Conservation (phyloP, 192 early-diverging fungal genomes). For the Entomortierella parvispora region DNA sequence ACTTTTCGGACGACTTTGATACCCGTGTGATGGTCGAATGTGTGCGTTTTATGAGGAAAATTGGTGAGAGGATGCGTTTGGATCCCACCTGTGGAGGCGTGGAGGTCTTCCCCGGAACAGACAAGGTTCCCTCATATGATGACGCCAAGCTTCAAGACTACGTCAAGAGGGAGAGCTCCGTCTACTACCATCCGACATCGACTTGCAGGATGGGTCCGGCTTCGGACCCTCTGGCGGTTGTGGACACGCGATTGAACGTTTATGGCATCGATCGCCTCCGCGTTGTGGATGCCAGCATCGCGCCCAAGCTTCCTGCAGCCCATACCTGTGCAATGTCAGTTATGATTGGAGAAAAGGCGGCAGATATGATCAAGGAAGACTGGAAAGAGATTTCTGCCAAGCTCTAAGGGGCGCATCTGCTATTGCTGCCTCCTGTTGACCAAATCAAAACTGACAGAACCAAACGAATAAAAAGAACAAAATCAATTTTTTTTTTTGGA, state of each 20-base stretch:
- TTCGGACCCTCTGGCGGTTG: conserved; percentile 36
- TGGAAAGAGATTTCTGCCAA: conserved; percentile 17
- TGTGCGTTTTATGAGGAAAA: conserved; percentile 16
- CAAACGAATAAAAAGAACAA: no score
- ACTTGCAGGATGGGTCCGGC: conserved; percentile 45
- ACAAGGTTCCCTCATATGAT: conserved; percentile 30
- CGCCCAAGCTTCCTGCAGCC: conserved; percentile 35
- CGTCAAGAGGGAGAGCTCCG: conserved; percentile 12
- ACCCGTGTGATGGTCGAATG: conserved; percentile 30
- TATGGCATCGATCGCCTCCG: conserved; percentile 42
- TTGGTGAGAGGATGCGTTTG: conserved; percentile 17
- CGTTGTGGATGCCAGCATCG: conserved; percentile 45
- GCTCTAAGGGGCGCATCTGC: not conserved
- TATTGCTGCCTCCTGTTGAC: not conserved
- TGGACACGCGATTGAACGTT: conserved; percentile 34
- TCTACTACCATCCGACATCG: conserved; percentile 34
- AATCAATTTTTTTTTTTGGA: no score
- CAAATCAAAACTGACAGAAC: no score
- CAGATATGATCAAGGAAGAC: conserved; percentile 46
- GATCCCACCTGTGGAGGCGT: conserved; percentile 23
- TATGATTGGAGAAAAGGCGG: conserved; percentile 47
- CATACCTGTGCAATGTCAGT: conserved; percentile 38
- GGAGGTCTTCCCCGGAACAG: conserved; percentile 21
- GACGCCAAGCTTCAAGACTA: conserved; percentile 28
- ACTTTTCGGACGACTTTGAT: conserved; percentile 34